Base-by-base conservation (phyloP, 2,329 filamentous ascomycete species). In the Colletotrichum sp. region DNA sequence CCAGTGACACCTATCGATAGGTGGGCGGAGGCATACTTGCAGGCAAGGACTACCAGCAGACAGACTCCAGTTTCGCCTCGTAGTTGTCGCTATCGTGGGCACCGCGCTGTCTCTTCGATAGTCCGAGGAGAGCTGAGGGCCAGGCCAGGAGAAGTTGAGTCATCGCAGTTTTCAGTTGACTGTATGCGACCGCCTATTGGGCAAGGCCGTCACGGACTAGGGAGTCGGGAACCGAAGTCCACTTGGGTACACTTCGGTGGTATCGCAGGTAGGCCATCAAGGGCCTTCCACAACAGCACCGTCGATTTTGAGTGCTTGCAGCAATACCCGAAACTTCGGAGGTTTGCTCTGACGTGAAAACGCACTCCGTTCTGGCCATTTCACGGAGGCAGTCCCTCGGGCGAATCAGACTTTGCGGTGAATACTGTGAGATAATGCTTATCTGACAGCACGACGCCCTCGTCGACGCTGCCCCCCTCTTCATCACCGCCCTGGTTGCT, bases 71-170 rank as follows among this genome's bases (percentile, higher is more conserved):
- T n/a, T 36, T 68, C 27, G 69, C 30, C 52, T 61, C 7, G 9
- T 39, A 30, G 25, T 49, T 70, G 32, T 34, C 66, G 32, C 44
- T 29, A 49, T 57, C n/a, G 71, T 65, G 29, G 13, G 44, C 57
- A 22, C 59, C 30, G 19, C 30, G 30, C 25, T 52, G 6, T 22
- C 27, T 12, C 16, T 63, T 11, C 11, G 16, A 25, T 16, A 36
- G 65, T 29, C 29, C 29, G 66, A 64, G 44, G 32, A 25, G 71
- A 49, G 30, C 59, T 59, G 49, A 65, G 39, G 27, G 29, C 22
- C 49, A 61, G 34, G 34, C 34, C 36, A 19, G 29, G 13, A 44
- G 44, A 27, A 62, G 71, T 77, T 75, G 75, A 77, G 49, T 75
- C 71, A 77, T 77, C 75, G 66, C 25, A 36, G 65, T 32, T 55